Conservation (phyloP, 1,284 basidiomycete genomes). For the Ustilago nuda region DNA sequence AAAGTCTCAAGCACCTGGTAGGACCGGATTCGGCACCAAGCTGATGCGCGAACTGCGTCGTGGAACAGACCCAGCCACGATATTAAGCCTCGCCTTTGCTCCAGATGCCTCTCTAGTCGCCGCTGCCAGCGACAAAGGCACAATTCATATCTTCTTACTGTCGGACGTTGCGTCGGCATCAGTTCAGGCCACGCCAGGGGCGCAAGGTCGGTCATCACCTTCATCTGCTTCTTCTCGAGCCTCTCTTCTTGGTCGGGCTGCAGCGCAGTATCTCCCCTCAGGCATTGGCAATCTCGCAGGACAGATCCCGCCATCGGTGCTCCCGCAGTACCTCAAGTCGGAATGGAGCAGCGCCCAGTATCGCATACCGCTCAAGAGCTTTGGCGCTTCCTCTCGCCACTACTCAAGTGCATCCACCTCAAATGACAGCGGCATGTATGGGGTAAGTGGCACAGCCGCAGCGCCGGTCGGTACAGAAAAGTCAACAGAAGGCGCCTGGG, state of each 20-base stretch:
- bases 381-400: slow-evolving; percentile 40
- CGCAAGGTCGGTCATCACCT: neutral
- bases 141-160: slow-evolving; percentile 61
- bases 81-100: slow-evolving; percentile 58
- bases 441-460: slow-evolving; percentile 5
- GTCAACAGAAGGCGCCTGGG: slow-evolving; percentile 63
- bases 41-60: slow-evolving; percentile 56
- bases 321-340: slow-evolving; percentile 60
- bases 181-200: neutral
- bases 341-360: slow-evolving; percentile 63
- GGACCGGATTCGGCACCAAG: slow-evolving; percentile 40
- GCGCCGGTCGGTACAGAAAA: slow-evolving; percentile 31
- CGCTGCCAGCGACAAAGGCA: slow-evolving; percentile 64
- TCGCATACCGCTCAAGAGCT: slow-evolving; percentile 57
- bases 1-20: slow-evolving; percentile 19
- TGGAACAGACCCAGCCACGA: slow-evolving; percentile 56
- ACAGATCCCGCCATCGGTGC: slow-evolving; percentile 51
- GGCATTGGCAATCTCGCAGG: slow-evolving; percentile 44
- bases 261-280: slow-evolving; percentile 48
- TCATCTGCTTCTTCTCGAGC: slow-evolving; percentile 24
- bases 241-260: slow-evolving; percentile 32
- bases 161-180: neutral
- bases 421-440: slow-evolving; percentile 14
- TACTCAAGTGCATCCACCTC: slow-evolving; percentile 12
- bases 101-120: slow-evolving; percentile 53